Evolutionary conservation across 108 stramenopile genomes (phyloP), one percentile per base, ranked within the genome.

Genomic region (Poteriospumella lacustris): DNA sequence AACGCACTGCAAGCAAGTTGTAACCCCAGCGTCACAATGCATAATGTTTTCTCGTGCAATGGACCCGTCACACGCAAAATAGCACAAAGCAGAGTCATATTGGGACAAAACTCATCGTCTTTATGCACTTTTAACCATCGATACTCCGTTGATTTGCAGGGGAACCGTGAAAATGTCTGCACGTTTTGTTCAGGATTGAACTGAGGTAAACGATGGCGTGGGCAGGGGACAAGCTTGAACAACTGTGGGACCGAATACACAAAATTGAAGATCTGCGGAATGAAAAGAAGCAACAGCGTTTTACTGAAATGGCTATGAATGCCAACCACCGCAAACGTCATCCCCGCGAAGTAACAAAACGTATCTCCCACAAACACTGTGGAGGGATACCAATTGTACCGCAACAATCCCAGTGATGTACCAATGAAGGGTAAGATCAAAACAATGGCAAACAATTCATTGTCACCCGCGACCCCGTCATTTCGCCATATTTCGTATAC

Each of bases 301-400:
- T 97, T 97, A 86, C 89, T 90, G 83, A 97, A 99, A 84, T 99
- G 96, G 9, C 98, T 83, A 28, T 86, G 85, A n/a, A 86, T 84
- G 39, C 83, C 85, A 36, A 93, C 93, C 29, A 94, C 93, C 0
- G 94, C 96, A 86, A 99, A 94, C 0, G 94, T 94, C 96, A 99
- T 96, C 0, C 98, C 98, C 28, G 96, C 95, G 82, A 95, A 97
- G 85, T 99, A 97, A 79, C 96, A 97, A 80, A 88, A 99, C 38
- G 96, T 97, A 83, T 99, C 98, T 0, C 98, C 98, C 33, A 99
- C 98, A 81, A 99, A 99, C 0, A 93, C 91, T 12, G 62, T 77
- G 12, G 98, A 91, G 0, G 98, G 98, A 68, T 89, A 99, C 60
- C 70, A 82, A 76, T 76, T 76, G 42, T 80, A 39, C 29, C 39